Conservation (phyloP, 192 early-diverging fungal species). For the Linnemannia hyalina region DNA sequence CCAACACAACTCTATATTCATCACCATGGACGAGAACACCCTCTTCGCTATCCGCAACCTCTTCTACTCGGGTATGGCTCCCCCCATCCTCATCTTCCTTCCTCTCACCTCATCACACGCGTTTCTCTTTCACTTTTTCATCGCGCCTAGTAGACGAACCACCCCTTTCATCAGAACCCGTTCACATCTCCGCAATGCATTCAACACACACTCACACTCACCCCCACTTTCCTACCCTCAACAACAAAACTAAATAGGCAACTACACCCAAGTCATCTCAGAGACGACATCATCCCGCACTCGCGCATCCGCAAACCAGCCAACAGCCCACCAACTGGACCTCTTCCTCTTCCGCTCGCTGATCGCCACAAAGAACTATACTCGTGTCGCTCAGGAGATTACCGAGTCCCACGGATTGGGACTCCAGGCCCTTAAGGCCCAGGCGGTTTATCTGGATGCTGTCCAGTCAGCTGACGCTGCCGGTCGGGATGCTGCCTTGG, state of each 20-base stretch:
- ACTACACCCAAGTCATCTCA: slow-evolving; percentile 28
- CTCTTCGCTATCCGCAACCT: slow-evolving; percentile 81
- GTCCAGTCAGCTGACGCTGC: slow-evolving; percentile 56
- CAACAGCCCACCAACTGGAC: slow-evolving; percentile 67
- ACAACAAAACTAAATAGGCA: slow-evolving; percentile 11
- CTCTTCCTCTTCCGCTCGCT: slow-evolving; percentile 85
- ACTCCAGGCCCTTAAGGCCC: slow-evolving; percentile 74
- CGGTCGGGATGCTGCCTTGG: slow-evolving; percentile 60
- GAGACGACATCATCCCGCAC: slow-evolving; percentile 59
- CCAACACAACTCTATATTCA: not conserved
- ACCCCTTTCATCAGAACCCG: not conserved
- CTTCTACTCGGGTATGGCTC: slow-evolving; percentile 63
- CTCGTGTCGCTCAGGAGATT: slow-evolving; percentile 77
- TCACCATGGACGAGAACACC: slow-evolving; percentile 64
- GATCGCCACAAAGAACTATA: slow-evolving; percentile 81
- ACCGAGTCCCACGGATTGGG: slow-evolving; percentile 62
- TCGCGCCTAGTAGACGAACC: not conserved
- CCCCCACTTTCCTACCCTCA: not conserved
- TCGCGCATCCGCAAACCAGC: slow-evolving; percentile 79
- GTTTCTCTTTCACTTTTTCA: not conserved
- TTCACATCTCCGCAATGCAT: not conserved
- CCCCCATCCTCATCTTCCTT: not conserved
- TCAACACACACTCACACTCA: not conserved
- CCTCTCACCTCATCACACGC: not conserved
- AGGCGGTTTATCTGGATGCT: slow-evolving; percentile 73